Evolutionary conservation across 176 grass and related monocot species (phyloP), one percentile per base, ranked within the genome.

Genomic region (Ananas comosus): DNA sequence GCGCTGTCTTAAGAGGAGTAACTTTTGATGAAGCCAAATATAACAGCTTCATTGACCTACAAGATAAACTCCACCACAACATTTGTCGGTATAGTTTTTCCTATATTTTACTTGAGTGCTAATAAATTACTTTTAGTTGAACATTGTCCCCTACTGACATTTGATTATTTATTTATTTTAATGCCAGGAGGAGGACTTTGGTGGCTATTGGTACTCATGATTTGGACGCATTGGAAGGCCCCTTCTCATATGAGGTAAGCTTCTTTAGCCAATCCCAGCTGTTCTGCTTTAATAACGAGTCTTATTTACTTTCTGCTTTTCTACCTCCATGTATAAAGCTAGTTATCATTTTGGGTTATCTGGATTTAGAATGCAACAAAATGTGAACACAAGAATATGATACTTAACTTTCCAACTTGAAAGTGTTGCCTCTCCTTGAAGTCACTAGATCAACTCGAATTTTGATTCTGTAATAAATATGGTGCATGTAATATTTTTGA

Each of bases 11-110:
- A 78, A 87, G 89, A 79, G 89, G 89, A 19, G 74, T 97, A 78
- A 85, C 84, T 78, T 97, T 92, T 1, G 84, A 97, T 80, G 89
- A 97, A 86, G 82, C 70, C 52, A 87, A 87, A 80, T 97, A 93
- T 77, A 97, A 88, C 79, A 97, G 86, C 77, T 97, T 97, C 82
- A 97, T 97, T 76, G 94, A 90, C 68, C 81, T 97, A n/a, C 89
- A 97, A 90, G 89, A 97, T 80, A 97, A 97, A 74, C 84, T 97
- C 22, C 94, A 97, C 56, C 89, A 97, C 78, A 97, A 97, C 88
- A 93, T 97, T 77, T 97, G 94, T 84, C 68, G 94, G 92, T 96
- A 84, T 78, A 14, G 51, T 64, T 72, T 21, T 53, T 16, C 49
- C 17, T 12, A 3, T 9, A 67, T 19, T 67, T 48, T 67, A 49